Evolutionary conservation across 2,329 filamentous ascomycete genomes (phyloP).

Genomic region (Tolypocladium nubicola): DNA sequence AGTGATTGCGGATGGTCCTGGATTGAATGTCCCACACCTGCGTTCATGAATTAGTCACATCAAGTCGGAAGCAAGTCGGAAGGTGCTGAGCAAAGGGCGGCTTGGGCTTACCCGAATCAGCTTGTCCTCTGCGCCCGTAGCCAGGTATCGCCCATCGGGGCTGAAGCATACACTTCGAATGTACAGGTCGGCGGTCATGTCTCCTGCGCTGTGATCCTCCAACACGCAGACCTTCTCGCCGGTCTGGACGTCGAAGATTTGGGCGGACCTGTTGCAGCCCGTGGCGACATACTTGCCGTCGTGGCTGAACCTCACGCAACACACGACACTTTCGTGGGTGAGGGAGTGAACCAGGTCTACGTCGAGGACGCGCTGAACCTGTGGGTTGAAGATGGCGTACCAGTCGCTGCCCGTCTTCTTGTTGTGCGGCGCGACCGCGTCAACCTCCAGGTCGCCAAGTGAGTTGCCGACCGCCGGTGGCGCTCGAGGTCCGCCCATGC

Average conservation of each 20-base stretch:
- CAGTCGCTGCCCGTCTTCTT: conserved; percentile 89
- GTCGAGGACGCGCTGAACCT: conserved; percentile 79
- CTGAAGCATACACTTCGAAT: conserved; percentile 98
- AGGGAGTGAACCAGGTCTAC: conserved; percentile 92
- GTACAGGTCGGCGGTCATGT: conserved; percentile 85
- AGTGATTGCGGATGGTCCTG: conserved; percentile 80
- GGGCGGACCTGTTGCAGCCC: conserved; percentile 96
- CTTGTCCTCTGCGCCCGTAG: conserved; percentile 95
- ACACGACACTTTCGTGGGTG: conserved; percentile 90
- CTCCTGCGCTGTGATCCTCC: conserved; percentile 71
- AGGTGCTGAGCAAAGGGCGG: background rate
- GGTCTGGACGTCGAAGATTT: conserved; percentile 88
- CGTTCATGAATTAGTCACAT: conserved; percentile 6
- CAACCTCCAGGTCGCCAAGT: conserved; percentile 77
- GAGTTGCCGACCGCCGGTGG: conserved; percentile 45
- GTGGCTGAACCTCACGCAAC: conserved; percentile 92
- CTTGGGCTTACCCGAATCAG: conserved; percentile 67
- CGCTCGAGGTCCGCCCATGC: conserved; percentile 39
- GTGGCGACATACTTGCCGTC: conserved; percentile 95
- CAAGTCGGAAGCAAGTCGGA: background rate
- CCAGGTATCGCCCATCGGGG: conserved; percentile 85
- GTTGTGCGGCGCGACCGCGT: conserved; percentile 71
- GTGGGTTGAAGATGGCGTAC: conserved; percentile 95
- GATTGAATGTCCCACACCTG: conserved; percentile 90
- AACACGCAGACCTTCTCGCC: conserved; percentile 83